Conservation (phyloP, 257 asterid species). For the Solanum phureja region DNA sequence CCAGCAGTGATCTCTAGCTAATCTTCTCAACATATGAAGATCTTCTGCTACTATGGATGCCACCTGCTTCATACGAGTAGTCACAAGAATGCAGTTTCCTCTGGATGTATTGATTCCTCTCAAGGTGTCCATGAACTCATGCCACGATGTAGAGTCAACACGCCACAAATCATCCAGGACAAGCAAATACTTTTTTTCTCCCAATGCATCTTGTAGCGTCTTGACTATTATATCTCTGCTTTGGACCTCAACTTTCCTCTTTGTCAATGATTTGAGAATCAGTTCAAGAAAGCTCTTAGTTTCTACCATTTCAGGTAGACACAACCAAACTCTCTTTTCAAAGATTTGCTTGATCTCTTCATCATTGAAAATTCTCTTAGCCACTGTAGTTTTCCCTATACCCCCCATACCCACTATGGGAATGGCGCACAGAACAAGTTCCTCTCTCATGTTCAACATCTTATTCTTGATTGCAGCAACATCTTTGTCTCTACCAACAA, state of each 20-base stretch:
- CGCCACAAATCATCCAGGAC: background rate
- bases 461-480: background rate
- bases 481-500: conserved; percentile 9
- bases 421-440: background rate
- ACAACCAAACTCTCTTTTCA: conserved; percentile 11
- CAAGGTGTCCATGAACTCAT: background rate
- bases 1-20: background rate
- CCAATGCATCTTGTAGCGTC: background rate
- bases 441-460: background rate
- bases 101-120: background rate
- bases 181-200: background rate
- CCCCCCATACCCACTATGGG: conserved; percentile 8
- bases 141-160: background rate
- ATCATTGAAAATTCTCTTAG: background rate
- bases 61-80: conserved; percentile 5
- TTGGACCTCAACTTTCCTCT: background rate
- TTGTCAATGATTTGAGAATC: background rate
- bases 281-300: background rate
- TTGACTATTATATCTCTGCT: background rate
- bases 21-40: background rate
- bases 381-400: conserved; percentile 7
- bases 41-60: background rate
- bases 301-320: conserved; percentile 1
- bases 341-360: background rate
- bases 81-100: conserved; percentile 12